Evolutionary conservation across 352 stramenopile species (phyloP).

Genomic region (Peronospora destructor): DNA sequence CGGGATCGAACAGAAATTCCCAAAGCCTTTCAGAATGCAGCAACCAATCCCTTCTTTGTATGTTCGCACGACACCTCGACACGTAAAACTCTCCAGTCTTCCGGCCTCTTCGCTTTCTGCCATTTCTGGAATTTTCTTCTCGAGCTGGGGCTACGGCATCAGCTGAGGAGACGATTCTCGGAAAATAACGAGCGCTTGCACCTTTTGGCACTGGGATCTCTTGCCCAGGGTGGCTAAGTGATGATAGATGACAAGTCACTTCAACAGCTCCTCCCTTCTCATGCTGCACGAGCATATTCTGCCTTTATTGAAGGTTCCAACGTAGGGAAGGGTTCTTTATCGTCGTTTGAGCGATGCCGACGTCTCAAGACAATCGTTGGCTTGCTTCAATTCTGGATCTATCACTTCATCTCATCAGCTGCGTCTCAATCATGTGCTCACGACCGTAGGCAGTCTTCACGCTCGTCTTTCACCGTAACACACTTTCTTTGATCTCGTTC

Average conservation of each 20-base stretch:
- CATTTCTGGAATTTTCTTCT: conserved; percentile 18
- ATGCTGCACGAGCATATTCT: conserved; percentile 63
- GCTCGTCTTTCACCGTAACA: conserved; percentile 18
- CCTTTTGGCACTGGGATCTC: conserved; percentile 5
- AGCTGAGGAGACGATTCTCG: conserved; percentile 26
- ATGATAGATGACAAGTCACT: no score
- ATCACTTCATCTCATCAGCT: conserved; percentile 53
- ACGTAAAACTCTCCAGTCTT: conserved; percentile 65
- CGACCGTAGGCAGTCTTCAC: conserved; percentile 22
- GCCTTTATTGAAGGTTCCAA: conserved; percentile 46
- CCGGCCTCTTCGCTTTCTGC: conserved; percentile 23
- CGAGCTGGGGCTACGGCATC: conserved; percentile 9
- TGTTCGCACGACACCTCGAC: conserved; percentile 32
- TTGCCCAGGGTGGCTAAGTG: no score
- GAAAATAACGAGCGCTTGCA: conserved; percentile 21
- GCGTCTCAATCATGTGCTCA: conserved; percentile 31
- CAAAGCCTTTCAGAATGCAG: conserved; percentile 37
- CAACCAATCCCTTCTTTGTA: conserved; percentile 18
- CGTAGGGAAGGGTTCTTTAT: conserved; percentile 50
- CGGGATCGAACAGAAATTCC: conserved; percentile 29
- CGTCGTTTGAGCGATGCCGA: conserved; percentile 45
- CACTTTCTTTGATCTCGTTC: conserved; percentile 27
- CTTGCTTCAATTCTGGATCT: conserved; percentile 62
- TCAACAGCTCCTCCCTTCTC: conserved; percentile 64
- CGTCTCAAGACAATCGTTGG: conserved; percentile 66